Evolutionary conservation across 2,329 filamentous ascomycete species (phyloP), one percentile per base, ranked within the genome.

Genomic region (Xylaria digitata): DNA sequence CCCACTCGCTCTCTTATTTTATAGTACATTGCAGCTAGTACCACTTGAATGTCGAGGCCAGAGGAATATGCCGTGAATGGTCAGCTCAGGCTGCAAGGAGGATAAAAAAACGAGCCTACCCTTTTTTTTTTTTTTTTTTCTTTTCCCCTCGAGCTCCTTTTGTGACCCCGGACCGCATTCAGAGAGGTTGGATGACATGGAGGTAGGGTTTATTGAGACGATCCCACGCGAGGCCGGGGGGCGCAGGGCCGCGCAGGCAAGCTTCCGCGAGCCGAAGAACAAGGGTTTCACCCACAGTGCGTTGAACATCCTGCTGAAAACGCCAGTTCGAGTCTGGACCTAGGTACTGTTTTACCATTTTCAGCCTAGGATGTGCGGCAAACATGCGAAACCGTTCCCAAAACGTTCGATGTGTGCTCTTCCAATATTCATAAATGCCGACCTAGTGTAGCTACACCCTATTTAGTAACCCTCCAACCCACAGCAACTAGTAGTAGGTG

Each of bases 261-360:
- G 67, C 67, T 69, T 69, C 67, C 67, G 67, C 67, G 61, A 65
- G 64, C 67, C 67, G 67, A 67, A 63, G 54, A 53, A 8, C 55
- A 53, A 49, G 62, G 50, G 49, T 61, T 46, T 43, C 30, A 43
- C 43, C 32, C 56, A 63, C 63, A 63, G 63, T 66, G 61, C 56
- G 30, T 59, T 46, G 37, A n/a, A 56, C 43, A 30, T 40, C 52
- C 13, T 30, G 40, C 53, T 32, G 32, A 23, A 40, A 49, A 54
- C 21, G 34, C 60, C 55, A 42, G 21, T 63, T 66, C 42, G 32
- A 62, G 64, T 54, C 52, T 53, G 17, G 32, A 13, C 42, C 42
- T 23, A 26, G 26, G 56, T 50, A 45, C 42, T 49, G 32, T 56
- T 54, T 61, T 63, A 57, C 67, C 63, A 32, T 58, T 63, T 66